Evolutionary conservation across 139 green algal species (phyloP), one percentile per base, ranked within the genome.

Genomic region (Chlamydomonas applanata): DNA sequence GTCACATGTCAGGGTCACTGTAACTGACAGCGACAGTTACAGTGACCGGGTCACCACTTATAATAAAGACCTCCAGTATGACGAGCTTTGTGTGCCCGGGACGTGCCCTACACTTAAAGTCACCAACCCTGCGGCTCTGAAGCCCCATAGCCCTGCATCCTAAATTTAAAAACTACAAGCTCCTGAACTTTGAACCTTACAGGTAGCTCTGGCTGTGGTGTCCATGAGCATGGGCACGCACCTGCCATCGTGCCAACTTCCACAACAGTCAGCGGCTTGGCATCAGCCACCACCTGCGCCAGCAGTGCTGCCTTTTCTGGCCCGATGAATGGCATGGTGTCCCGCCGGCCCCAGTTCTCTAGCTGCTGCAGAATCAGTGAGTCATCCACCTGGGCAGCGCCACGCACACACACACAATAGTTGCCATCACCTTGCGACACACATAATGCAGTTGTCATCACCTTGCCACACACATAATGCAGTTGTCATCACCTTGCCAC

Each of bases 331-430:
- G 88, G 88, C 82, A 93, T 87, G 30, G 63, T 40, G 53, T 93
- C 88, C n/a, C 72, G 53, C 40, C 57, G 63, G 14, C 85, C 88
- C 86, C 86, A 93, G 19, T 79, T 77, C 78, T 93, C 86, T 34
- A 93, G 67, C 9, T 85, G 60, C 45, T 86, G 65, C 22, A 89
- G n/a, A 40, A 93, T 91, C 86, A 86, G 91, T 19, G 89, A 82
- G 49, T 88, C 86, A 46, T 93, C 77, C 32, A 93, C 88, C 81
- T 86, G 68, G n/a, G n/a, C n/a, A n/a, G n/a, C n/a, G n/a, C n/a
- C n/a, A n/a, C n/a, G n/a, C n/a, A n/a, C 54, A 25, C 19, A 61
- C 19, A 27, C 53, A 13, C 11, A 9, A 61, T 7, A 61, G 7
- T 30, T 61, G 53, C 45, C 16, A 24, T 13, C 45, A 24, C 45